Base-by-base conservation (phyloP, 208 protist genomes). In the Leishmania mexicana region DNA sequence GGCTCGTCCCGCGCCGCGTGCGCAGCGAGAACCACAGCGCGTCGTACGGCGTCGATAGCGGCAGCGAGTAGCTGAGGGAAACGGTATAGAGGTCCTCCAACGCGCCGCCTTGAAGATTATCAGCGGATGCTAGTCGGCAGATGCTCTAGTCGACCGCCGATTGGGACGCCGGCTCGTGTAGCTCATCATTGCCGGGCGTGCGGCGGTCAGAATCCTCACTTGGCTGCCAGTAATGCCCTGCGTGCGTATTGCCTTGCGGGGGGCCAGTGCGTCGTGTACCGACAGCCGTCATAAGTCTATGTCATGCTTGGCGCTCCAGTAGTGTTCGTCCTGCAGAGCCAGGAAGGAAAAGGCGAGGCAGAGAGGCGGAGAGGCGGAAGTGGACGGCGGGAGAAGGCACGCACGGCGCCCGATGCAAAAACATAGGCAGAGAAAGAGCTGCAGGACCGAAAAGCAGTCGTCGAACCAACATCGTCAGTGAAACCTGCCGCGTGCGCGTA, bases 11-110 rank as follows among this genome's bases (percentile, higher is more conserved):
- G 70, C 89, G 90, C 64, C 93, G 88, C 49, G 92, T 92, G 78
- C 93, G 94, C 65, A 95, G 78, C 13, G 94, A 95, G 78, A 97
- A 97, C 78, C 84, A 88, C 70, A 97, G 78, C 45, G 92, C 83
- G 71, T 92, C 90, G 65, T 90, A 84, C 40, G 93, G 92, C 57
- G 93, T 97, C 71, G 85, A 83, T 38, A 93, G 49, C 21, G 94
- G 91, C 49, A 96, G 81, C 31, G 86, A 74, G 75, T 89, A 93
- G 76, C 49, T 64, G 42, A 54, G 51, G 51, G 51, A 54, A 7
- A 4, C 51, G 5, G 51, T 54, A 54, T 15, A 21, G 51, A 21
- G 51, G 51, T 54, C 15, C 2, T 13, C 51, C 11, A 54, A 54
- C 51, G 51, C 17, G 15, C 17, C 17, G 11, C 51, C 15, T 13